Percentiles rank a stretch among this genome's conserved stretches.
phyloP scores from a whole-genome alignment of 768 basidiomycete species.

The Lactarius pseudohatsudake region DNA sequence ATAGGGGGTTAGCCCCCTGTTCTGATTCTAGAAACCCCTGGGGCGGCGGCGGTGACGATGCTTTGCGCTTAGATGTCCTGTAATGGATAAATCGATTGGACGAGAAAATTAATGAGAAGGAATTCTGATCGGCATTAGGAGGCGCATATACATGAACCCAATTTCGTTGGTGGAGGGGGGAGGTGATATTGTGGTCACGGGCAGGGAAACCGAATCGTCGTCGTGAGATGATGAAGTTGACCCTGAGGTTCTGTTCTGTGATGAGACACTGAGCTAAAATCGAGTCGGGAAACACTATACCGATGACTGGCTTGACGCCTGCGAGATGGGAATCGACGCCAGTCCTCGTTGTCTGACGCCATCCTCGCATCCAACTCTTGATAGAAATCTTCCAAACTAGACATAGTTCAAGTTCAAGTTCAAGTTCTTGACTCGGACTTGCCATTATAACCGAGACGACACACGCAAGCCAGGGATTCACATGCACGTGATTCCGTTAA shows the following conservation, averaged over 20 bases:
- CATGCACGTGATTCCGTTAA: constrained; percentile 11
- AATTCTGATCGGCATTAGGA: not conserved
- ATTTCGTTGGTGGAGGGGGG: not conserved
- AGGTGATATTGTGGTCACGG: too few species aligned
- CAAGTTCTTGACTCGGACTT: not conserved
- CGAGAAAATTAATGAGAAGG: not conserved
- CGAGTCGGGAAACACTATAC: not conserved
- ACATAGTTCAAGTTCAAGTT: constrained; percentile 1
- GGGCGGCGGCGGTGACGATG: not conserved
- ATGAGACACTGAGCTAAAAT: not conserved
- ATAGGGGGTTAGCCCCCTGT: constrained; percentile 10
- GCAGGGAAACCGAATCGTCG: not conserved
- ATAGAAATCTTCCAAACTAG: constrained; percentile 23
- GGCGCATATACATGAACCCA: constrained; percentile 8
- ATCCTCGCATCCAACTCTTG: constrained; percentile 28
- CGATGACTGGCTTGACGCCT: not conserved
- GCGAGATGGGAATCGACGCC: constrained; percentile 1
- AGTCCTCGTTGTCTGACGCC: constrained; percentile 17
- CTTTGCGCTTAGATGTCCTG: constrained; percentile 18
- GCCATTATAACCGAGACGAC: not conserved
- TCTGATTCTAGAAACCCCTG: not conserved
- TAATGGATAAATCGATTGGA: constrained; percentile 5
- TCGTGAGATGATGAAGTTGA: not conserved
- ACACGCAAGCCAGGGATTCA: not conserved
- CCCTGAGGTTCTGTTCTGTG: not conserved